A percentile compares a stretch with the other conserved stretches of the same genome.
Conservation (phyloP, 495 filamentous ascomycete genomes). For the Penicillium simplicissimum region DNA sequence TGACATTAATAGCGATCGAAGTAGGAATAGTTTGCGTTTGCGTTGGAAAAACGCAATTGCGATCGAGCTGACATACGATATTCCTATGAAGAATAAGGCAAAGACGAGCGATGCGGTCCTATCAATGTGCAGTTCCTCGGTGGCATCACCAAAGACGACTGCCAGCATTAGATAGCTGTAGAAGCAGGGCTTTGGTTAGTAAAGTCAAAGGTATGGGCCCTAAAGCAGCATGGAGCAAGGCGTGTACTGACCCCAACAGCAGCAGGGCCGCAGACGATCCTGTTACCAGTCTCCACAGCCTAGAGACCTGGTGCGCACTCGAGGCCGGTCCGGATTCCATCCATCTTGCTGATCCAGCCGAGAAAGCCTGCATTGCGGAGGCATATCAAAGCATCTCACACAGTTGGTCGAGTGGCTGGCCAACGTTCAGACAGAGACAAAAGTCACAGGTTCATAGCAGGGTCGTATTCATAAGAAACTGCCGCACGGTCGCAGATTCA, state of each 20-base stretch:
- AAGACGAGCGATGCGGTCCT: slow-evolving; percentile 17
- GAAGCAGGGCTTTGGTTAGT: neutral
- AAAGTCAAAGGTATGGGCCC: neutral
- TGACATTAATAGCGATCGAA: slow-evolving; percentile 35
- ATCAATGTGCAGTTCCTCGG: slow-evolving; percentile 16
- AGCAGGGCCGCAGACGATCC: slow-evolving; percentile 22
- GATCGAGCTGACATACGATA: slow-evolving; percentile 28
- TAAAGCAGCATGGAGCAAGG: neutral
- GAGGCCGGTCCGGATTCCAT: neutral
- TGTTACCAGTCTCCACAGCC: slow-evolving; percentile 21
- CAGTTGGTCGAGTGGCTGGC: neutral
- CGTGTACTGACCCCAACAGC: slow-evolving; percentile 27
- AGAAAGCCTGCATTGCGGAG: slow-evolving; percentile 5
- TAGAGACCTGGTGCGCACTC: neutral
- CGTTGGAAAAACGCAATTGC: slow-evolving; percentile 27
- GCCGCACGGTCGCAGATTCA: neutral
- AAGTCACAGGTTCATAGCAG: neutral
- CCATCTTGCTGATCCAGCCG: slow-evolving; percentile 4
- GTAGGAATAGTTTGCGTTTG: slow-evolving; percentile 24
- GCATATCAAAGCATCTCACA: slow-evolving; percentile 1
- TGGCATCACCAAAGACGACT: slow-evolving; percentile 27
- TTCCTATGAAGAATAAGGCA: slow-evolving; percentile 30
- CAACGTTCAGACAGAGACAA: neutral
- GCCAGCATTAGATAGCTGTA: slow-evolving; percentile 35
- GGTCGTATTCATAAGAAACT: neutral